Evolutionary conservation across 2,329 filamentous ascomycete genomes (phyloP).

Genomic region (Orbilia ellipsospora): DNA sequence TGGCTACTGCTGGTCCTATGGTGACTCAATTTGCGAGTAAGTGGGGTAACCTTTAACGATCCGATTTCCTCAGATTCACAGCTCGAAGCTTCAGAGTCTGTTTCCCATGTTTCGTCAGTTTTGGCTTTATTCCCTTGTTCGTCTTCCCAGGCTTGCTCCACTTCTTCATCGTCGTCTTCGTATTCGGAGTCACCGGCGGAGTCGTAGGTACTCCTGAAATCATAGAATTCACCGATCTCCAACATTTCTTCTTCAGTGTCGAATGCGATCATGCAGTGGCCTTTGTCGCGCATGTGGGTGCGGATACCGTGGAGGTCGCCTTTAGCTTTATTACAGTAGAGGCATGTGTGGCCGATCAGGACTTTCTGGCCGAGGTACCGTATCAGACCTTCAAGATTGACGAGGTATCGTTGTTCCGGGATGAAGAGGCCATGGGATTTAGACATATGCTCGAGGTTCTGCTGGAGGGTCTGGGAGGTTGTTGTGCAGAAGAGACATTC

Average conservation of each 20-base stretch:
- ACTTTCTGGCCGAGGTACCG: conserved; percentile 82
- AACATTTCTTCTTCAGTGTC: conserved; percentile 88
- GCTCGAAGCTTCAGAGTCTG: conserved; percentile 82
- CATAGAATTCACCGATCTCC: conserved; percentile 95
- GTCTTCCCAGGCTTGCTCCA: conserved; percentile 67
- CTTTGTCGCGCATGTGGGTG: conserved; percentile 96
- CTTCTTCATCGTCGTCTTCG: conserved; percentile 66
- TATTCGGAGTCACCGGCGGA: conserved; percentile 71
- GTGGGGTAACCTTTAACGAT: conserved; percentile 9
- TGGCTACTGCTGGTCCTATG: conserved; percentile 66
- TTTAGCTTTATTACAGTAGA: conserved; percentile 87
- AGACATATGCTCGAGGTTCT: conserved; percentile 89
- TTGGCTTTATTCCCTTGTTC: conserved; percentile 65
- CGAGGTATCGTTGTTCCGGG: conserved; percentile 85
- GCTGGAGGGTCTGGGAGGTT: conserved; percentile 76
- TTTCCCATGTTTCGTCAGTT: conserved; percentile 86
- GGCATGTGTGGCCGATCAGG: conserved; percentile 80
- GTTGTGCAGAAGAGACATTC: conserved; percentile 92
- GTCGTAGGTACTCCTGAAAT: conserved; percentile 95
- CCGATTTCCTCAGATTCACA: conserved; percentile 43
- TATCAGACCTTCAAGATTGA: conserved; percentile 83
- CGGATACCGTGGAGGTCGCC: conserved; percentile 82
- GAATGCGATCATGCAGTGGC: conserved; percentile 97
- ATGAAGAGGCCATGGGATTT: conserved; percentile 95
- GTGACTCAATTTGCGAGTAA: conserved; percentile 24